These are phyloP conservation scores for Boletus reticulatus DNA, from an alignment of 768 basidiomycete species.

Conservation along the genomic window DNA sequence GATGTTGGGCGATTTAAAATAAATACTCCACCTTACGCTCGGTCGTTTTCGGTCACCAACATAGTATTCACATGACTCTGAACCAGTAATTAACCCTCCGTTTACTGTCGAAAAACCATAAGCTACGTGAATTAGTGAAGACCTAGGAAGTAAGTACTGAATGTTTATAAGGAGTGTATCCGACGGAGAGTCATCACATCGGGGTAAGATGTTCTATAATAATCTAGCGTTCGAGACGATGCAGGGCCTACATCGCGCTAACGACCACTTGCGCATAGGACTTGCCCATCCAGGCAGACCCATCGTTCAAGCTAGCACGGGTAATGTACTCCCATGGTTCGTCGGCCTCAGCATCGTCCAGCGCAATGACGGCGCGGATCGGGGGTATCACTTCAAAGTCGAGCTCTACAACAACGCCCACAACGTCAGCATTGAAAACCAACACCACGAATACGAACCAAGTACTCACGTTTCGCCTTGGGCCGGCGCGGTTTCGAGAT, in stretches of 20 bases:
- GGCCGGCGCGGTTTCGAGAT: constrained; percentile 21
- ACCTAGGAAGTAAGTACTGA: neutral
- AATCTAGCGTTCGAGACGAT: neutral
- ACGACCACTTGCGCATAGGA: constrained; percentile 31
- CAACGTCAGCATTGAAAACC: neutral
- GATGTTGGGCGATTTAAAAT: neutral
- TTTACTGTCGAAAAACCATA: constrained; percentile 8
- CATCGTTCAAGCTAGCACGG: constrained; percentile 27
- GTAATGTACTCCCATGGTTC: constrained; percentile 34
- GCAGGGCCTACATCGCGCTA: constrained; percentile 18
- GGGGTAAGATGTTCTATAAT: constrained; percentile 2
- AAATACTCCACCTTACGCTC: neutral
- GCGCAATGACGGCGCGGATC: constrained; percentile 30
- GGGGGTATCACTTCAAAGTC: constrained; percentile 32
- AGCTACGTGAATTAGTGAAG: constrained; percentile 15
- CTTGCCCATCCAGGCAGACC: constrained; percentile 29
- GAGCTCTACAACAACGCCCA: constrained; percentile 11
- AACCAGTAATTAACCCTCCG: constrained; percentile 7
- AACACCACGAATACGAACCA: neutral
- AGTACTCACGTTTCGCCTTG: constrained; percentile 26
- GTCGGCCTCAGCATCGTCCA: constrained; percentile 29
- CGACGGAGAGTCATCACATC: constrained; percentile 20
- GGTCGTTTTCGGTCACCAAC: neutral
- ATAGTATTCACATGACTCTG: neutral
- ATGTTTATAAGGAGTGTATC: constrained; percentile 12